Base-by-base conservation (phyloP, 108 stramenopile species). In the Chaetoceros muelleri region DNA sequence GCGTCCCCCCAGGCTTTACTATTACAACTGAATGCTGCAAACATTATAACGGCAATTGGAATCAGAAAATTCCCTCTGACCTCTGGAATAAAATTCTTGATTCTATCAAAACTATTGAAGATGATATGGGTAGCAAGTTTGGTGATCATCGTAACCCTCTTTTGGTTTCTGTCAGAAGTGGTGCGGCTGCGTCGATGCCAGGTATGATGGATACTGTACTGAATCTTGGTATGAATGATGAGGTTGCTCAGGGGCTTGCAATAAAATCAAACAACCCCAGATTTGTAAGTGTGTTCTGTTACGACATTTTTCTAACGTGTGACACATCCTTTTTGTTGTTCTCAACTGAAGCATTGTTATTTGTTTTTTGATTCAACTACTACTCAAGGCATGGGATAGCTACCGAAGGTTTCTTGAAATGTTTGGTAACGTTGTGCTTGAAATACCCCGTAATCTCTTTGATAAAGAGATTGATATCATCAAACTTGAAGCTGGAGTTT, bases 401-500 rank as follows among this genome's bases (percentile, higher is more conserved):
- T 86, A 84, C 58, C 78, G 84, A 52, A 84, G 92, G 10, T 74
- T 93, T 26, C 63, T 93, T 25, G 78, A 90, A 53, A 93, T 93
- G 92, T 90, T 80, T 68, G 84, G 84, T 5, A 81, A 87, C 57
- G 81, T 87, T 13, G 88, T 90, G 24, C 63, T 83, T 40, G 80
- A 76, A 5, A 79, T 86, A 24, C 67, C 80, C 34, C 81, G 81
- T 40, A 86, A 88, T 53, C 66, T 67, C 19, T 93, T 87, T 65
- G 92, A 93, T 46, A 71, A 82, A 66, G 53, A 72, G 23, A 64
- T 82, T 44, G 66, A 76, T 21, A 59, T 55, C 26, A 52, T 84
- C 2, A 84, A 82, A 57, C 55, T 48, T 28, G 56, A 70, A 21
- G 55, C 61, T 29, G 72, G 73, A 46, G 81, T 69, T 48, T 20